Evolutionary conservation across 2,329 filamentous ascomycete genomes (phyloP).

Genomic region (Penicillium sp.): DNA sequence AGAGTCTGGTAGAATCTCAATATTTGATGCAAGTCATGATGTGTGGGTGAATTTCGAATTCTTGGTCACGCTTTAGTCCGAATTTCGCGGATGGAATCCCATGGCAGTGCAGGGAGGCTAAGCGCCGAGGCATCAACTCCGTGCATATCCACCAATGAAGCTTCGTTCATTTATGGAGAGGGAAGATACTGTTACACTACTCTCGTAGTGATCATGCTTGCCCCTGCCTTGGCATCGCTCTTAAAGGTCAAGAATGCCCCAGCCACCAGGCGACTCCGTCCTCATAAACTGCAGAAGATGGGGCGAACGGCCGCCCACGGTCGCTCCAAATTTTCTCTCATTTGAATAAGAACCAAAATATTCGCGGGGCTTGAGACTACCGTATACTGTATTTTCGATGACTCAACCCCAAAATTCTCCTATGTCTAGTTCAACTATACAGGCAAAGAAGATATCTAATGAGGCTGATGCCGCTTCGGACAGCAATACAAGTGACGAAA

Average conservation of each 20-base stretch:
- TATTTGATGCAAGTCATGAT: neutral
- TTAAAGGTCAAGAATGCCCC: neutral
- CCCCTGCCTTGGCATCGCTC: neutral
- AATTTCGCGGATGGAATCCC: neutral
- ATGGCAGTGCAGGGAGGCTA: neutral
- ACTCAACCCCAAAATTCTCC: neutral
- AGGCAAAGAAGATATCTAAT: neutral
- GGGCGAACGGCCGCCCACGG: neutral
- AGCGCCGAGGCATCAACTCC: neutral
- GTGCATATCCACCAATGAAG: slow-evolving; percentile 1
- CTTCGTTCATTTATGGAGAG: neutral
- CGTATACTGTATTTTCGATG: neutral
- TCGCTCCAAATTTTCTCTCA: neutral
- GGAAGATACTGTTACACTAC: neutral
- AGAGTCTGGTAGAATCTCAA: neutral
- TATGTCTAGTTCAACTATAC: neutral
- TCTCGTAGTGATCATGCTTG: neutral
- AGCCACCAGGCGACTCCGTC: neutral
- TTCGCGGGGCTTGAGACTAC: neutral
- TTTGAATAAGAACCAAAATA: neutral
- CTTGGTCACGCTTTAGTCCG: neutral
- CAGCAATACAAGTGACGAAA: too few relatives aligned
- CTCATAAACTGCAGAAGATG: neutral
- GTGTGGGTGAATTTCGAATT: neutral
- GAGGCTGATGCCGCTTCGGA: neutral